Evolutionary conservation across 2,329 filamentous ascomycete species (phyloP).

Genomic region (Colletotrichum godetiae): DNA sequence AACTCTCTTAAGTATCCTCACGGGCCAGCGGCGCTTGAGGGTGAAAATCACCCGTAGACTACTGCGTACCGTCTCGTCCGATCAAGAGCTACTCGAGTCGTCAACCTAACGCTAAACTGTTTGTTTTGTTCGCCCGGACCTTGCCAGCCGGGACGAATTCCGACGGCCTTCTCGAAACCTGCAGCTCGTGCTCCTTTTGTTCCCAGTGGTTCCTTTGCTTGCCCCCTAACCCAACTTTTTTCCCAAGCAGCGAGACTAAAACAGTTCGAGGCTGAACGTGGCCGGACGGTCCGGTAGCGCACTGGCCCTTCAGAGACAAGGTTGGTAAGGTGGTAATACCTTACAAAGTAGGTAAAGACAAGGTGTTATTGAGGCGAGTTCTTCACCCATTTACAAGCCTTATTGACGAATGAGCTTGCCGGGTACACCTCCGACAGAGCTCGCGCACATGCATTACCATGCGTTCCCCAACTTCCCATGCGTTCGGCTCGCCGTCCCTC

Average conservation of each 20-base stretch:
- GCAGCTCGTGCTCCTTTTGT: conserved; percentile 3
- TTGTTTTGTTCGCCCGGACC: conserved; percentile 6
- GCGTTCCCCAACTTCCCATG: conserved; percentile 11
- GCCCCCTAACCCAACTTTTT: too few relatives aligned
- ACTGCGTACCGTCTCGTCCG: background rate
- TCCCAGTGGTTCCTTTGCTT: background rate
- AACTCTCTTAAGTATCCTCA: background rate
- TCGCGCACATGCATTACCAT: conserved; percentile 9
- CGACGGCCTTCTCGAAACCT: conserved; percentile 32
- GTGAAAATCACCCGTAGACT: background rate
- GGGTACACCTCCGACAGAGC: conserved; percentile 5
- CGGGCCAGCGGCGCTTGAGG: background rate
- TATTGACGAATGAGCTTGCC: conserved; percentile 7
- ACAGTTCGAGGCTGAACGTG: conserved; percentile 8
- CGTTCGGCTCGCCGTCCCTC: conserved; percentile 25
- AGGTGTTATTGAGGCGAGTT: background rate
- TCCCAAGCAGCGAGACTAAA: background rate
- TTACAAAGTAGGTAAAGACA: too few relatives aligned
- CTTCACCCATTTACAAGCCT: background rate
- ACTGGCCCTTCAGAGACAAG: background rate
- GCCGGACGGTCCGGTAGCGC: conserved; percentile 19
- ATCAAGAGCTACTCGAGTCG: conserved; percentile 10
- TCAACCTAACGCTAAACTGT: conserved; percentile 2
- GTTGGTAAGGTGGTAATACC: background rate
- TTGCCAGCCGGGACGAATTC: conserved; percentile 15